Evolutionary conservation across 148 eudicot species (phyloP).

Genomic region (Suaeda aralocaspica): DNA sequence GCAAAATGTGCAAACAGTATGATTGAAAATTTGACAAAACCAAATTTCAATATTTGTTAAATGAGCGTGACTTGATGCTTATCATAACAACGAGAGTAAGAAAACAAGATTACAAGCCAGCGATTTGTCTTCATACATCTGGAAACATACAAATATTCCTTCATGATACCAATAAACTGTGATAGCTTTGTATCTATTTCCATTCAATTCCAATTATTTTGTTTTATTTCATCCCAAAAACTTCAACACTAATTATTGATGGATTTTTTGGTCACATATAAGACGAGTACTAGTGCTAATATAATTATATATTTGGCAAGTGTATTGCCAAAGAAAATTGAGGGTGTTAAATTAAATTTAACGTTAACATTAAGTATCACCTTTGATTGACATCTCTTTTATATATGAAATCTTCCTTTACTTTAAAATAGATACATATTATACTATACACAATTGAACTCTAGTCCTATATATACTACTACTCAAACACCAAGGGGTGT

Average conservation of each 20-base stretch:
- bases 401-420: too few species aligned
- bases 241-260: conserved; percentile 18
- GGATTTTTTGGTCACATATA: conserved; percentile 2
- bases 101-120: conserved; percentile 27
- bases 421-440: too few species aligned
- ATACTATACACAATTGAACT: too few species aligned
- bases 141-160: conserved; percentile 24
- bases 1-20: conserved; percentile 24
- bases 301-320: neutral
- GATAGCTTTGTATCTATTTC: conserved; percentile 27
- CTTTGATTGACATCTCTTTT: too few species aligned
- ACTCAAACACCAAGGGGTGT: too few species aligned
- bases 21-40: conserved; percentile 35
- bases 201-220: conserved; percentile 20
- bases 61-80: conserved; percentile 37
- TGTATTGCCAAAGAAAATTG: neutral
- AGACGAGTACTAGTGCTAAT: neutral
- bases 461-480: too few species aligned
- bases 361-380: too few species aligned
- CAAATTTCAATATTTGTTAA: conserved; percentile 20
- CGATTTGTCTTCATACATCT: conserved; percentile 36
- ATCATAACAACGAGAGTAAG: conserved; percentile 27
- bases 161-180: conserved; percentile 9
- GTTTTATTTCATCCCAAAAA: conserved; percentile 15
- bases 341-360: too few species aligned